Evolutionary conservation across 202 grass and related monocot genomes (phyloP), one percentile per base, ranked within the genome.

Genomic region (Saccharum hybrid): DNA sequence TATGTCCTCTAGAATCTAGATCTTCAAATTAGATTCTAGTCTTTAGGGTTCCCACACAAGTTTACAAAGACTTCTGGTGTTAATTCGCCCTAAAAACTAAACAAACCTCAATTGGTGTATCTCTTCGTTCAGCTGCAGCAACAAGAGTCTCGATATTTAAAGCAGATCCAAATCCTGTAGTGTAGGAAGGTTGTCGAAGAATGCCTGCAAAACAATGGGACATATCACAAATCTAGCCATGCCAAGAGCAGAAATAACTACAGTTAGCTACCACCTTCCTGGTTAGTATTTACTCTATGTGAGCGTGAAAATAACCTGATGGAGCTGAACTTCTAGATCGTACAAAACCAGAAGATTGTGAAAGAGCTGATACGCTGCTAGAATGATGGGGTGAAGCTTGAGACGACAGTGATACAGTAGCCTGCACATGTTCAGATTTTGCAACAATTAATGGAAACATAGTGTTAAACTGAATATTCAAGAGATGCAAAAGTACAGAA

Each of bases 121-220:
- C 92, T 82, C 95, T 94, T 93, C 56, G 81, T 85, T 98, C 90
- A 85, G 95, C 92, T 78, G 95, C 95, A 33, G 95, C 95, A 83
- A 98, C 92, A 83, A 98, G 95, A 68, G 95, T 98, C 86, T 93
- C 92, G 75, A 98, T 98, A 77, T 98, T 98, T 91, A 98, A 87
- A 84, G 95, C 95, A 75, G 85, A 83, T 34, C 95, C 95, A 75
- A 95, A 98, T 82, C 95, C 95, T 71, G 85, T 93, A 51, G 63
- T 86, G 79, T 90, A 90, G 39, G 92, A 91, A 87, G 87, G 68
- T 87, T 89, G 94, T 66, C 90, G 89, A 83, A 88, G 78, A 52
- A 70, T 92, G 72, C 90, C 95, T 97, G 75, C 30, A 81, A 78
- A 72, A 66, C 16, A 23, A 80, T 34, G 19, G 12, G 65, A 34